phyloP scores from a whole-genome alignment of 495 filamentous ascomycete genomes.

The Filosporella fistucella region DNA sequence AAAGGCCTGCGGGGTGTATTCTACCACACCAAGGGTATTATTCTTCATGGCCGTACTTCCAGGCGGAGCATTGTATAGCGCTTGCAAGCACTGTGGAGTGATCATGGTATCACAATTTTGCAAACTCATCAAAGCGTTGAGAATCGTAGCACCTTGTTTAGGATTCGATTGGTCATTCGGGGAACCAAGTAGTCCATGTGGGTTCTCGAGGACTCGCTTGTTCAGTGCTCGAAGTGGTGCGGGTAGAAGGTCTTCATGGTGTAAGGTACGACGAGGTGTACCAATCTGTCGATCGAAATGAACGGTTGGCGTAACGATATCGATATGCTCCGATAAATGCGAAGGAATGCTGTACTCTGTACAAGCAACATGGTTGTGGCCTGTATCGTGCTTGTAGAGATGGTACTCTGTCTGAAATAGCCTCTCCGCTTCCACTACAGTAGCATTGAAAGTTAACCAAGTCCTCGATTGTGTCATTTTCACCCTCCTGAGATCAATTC shows the following conservation, averaged over 20 bases:
- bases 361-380: conserved; percentile 31
- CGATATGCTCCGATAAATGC: conserved; percentile 17
- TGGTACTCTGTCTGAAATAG: conserved; percentile 58
- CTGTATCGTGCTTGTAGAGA: conserved; percentile 45
- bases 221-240: conserved; percentile 11
- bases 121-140: conserved; percentile 27
- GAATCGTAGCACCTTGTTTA: conserved; percentile 26
- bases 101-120: conserved; percentile 29
- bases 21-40: conserved; percentile 31
- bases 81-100: conserved; percentile 30
- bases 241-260: conserved; percentile 13
- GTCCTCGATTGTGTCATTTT: conserved; percentile 40
- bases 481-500: conserved; percentile 42
- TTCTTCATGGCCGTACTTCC: conserved; percentile 21
- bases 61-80: conserved; percentile 22
- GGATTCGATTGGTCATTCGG: conserved; percentile 20
- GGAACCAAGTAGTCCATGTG: conserved; percentile 13
- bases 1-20: conserved; percentile 35
- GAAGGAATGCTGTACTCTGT: conserved; percentile 18
- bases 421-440: conserved; percentile 44
- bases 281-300: conserved; percentile 19
- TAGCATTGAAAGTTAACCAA: conserved; percentile 49
- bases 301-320: conserved; percentile 20
- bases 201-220: conserved; percentile 3
- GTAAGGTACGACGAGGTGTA: neutral